These are phyloP conservation scores for Gymnopus androsaceus DNA, from an alignment of 1,284 basidiomycete species.

Conservation along the genomic window DNA sequence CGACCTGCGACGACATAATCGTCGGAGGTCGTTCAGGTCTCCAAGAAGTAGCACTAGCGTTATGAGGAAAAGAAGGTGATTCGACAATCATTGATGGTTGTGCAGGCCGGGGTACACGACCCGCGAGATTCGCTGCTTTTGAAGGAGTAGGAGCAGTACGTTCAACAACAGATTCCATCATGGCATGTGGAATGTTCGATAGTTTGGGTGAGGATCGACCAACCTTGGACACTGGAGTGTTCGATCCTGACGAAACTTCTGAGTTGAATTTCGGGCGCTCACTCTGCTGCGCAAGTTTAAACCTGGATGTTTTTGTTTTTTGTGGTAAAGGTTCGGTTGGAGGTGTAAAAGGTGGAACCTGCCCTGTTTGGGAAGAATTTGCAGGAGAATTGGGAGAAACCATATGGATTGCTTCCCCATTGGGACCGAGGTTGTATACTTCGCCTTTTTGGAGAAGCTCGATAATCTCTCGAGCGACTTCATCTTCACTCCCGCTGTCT, in stretches of 20 bases:
- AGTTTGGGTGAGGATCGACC: conserved; percentile 36
- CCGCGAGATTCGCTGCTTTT: conserved; percentile 29
- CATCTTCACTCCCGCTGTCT: conserved; percentile 60
- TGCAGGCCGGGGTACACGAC: conserved; percentile 36
- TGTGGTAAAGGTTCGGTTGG: conserved; percentile 15
- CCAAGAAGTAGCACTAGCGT: conserved; percentile 11
- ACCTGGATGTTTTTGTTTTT: conserved; percentile 33
- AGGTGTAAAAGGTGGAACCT: conserved; percentile 15
- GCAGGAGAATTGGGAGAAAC: conserved; percentile 25
- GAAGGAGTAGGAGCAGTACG: conserved; percentile 13
- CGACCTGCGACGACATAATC: conserved; percentile 42
- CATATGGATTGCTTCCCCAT: conserved; percentile 31
- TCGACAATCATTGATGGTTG: conserved; percentile 20
- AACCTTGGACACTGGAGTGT: conserved; percentile 29
- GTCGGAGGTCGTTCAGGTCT: conserved; percentile 40
- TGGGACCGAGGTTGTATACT: conserved; percentile 59
- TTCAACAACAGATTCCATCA: conserved; percentile 26
- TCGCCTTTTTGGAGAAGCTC: conserved; percentile 59
- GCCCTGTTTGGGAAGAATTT: conserved; percentile 21
- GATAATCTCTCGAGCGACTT: conserved; percentile 52
- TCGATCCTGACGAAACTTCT: conserved; percentile 20
- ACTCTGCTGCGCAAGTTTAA: conserved; percentile 35
- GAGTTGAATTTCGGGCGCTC: conserved; percentile 10
- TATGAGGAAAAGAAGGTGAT: conserved; percentile 18
- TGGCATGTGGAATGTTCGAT: conserved; percentile 22